phyloP scores from a whole-genome alignment of 2,329 filamentous ascomycete species.

The Zymoseptoria brevis region DNA sequence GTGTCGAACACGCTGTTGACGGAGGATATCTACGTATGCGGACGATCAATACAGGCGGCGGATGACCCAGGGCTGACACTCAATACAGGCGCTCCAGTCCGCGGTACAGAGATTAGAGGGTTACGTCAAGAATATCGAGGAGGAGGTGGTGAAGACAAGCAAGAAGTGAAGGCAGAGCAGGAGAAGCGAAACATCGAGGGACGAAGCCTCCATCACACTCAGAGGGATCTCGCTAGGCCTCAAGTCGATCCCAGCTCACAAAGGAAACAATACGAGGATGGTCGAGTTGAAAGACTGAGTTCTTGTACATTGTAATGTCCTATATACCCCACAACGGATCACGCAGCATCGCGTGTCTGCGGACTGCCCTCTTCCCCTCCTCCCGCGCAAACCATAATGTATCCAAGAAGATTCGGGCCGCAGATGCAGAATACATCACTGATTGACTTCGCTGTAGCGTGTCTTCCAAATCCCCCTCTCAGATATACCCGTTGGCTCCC shows the following conservation, averaged over 20 bases:
- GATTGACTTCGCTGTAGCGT: background rate
- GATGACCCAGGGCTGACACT: background rate
- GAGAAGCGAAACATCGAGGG: background rate
- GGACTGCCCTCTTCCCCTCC: background rate
- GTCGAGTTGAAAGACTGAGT: background rate
- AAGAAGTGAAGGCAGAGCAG: slow-evolving; percentile 47
- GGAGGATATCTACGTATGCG: slow-evolving; percentile 89
- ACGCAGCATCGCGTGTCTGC: background rate
- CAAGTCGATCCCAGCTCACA: background rate
- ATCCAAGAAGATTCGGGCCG: background rate
- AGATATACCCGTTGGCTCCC: background rate
- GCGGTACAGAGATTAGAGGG: slow-evolving; percentile 79
- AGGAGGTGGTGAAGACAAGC: slow-evolving; percentile 60
- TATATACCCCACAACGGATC: slow-evolving; percentile 15
- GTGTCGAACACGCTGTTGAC: slow-evolving; percentile 85
- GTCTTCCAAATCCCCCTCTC: background rate
- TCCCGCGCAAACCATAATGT: background rate
- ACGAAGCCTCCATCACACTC: background rate
- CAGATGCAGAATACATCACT: background rate
- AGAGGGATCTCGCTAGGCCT: background rate
- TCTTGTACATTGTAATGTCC: slow-evolving; percentile 20
- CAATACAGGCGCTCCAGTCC: slow-evolving; percentile 66
- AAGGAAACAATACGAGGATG: background rate
- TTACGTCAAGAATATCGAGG: slow-evolving; percentile 75
- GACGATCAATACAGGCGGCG: background rate